phyloP scores from a whole-genome alignment of 352 stramenopile species.

The Saprolegnia parasitica region DNA sequence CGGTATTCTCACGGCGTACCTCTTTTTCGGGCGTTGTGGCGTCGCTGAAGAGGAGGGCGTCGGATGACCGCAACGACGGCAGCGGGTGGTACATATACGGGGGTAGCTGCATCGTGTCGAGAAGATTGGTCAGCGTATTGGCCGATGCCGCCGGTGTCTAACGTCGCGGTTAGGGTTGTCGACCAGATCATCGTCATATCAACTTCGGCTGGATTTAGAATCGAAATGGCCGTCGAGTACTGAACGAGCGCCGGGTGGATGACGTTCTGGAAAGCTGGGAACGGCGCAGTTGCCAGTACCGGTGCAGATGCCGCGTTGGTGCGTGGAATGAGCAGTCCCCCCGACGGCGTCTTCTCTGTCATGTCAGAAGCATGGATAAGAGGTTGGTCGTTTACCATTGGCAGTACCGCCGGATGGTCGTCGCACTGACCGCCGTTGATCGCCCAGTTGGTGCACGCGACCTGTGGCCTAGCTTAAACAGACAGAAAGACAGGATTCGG shows the following conservation, averaged over 20 bases:
- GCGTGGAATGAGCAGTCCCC: neutral
- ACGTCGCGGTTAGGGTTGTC: neutral
- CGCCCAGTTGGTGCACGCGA: neutral
- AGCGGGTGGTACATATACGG: slow-evolving; percentile 24
- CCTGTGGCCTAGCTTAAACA: neutral
- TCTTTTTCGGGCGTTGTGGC: slow-evolving; percentile 21
- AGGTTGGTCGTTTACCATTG: neutral
- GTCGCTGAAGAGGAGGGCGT: neutral
- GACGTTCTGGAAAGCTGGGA: slow-evolving; percentile 14
- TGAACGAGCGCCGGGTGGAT: slow-evolving; percentile 26
- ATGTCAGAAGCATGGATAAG: neutral
- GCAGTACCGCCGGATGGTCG: neutral
- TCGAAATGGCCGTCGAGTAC: slow-evolving; percentile 27
- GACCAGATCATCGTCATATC: neutral
- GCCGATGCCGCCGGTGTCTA: slow-evolving; percentile 1
- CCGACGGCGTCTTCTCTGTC: neutral
- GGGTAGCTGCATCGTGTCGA: slow-evolving; percentile 16
- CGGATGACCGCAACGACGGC: slow-evolving; percentile 13
- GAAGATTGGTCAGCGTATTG: slow-evolving; percentile 24
- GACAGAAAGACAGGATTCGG: neutral
- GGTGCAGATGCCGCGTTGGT: neutral
- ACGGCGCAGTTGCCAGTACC: neutral
- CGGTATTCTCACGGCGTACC: neutral
- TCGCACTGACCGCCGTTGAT: slow-evolving; percentile 15
- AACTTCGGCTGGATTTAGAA: slow-evolving; percentile 3